Percentiles rank a stretch among this genome's conserved stretches.
These are phyloP conservation scores for Rhododendron simsii DNA, from an alignment of 148 eudicot species.

Conservation along the genomic window DNA sequence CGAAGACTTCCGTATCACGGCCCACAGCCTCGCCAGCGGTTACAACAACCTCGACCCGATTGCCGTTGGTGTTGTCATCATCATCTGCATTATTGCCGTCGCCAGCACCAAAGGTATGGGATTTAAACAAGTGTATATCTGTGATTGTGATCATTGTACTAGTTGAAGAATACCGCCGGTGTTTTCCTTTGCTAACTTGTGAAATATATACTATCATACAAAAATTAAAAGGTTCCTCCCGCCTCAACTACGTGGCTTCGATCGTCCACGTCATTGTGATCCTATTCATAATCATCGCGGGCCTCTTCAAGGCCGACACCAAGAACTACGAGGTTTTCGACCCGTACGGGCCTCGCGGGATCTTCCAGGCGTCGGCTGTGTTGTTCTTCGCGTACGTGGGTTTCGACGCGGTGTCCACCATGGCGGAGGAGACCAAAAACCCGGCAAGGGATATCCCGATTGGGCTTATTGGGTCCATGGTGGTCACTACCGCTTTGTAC, in stretches of 20 bases:
- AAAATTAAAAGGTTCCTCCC: constrained; percentile 34
- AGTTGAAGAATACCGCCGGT: no score
- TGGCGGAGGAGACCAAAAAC: constrained; percentile 60
- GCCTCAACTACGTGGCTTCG: constrained; percentile 49
- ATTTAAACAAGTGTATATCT: not conserved
- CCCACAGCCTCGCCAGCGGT: constrained; percentile 13
- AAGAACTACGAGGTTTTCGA: constrained; percentile 28
- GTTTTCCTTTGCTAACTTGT: not conserved
- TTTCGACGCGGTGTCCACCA: constrained; percentile 52
- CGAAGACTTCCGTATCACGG: constrained; percentile 35
- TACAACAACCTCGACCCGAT: constrained; percentile 60
- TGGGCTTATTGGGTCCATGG: constrained; percentile 52
- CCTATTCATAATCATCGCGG: constrained; percentile 49
- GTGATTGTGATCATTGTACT: not conserved
- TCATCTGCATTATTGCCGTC: constrained; percentile 40
- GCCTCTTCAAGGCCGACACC: constrained; percentile 43
- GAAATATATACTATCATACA: not conserved
- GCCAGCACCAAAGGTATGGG: constrained; percentile 29
- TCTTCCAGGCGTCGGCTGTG: constrained; percentile 54
- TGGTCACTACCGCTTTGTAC: constrained; percentile 21
- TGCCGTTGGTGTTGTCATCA: constrained; percentile 32
- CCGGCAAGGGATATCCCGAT: constrained; percentile 50
- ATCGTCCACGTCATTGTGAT: constrained; percentile 45
- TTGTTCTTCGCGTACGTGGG: constrained; percentile 67
- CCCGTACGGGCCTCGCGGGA: constrained; percentile 30